Conservation (phyloP, 2,329 filamentous ascomycete species). For the Penicillium sp. region DNA sequence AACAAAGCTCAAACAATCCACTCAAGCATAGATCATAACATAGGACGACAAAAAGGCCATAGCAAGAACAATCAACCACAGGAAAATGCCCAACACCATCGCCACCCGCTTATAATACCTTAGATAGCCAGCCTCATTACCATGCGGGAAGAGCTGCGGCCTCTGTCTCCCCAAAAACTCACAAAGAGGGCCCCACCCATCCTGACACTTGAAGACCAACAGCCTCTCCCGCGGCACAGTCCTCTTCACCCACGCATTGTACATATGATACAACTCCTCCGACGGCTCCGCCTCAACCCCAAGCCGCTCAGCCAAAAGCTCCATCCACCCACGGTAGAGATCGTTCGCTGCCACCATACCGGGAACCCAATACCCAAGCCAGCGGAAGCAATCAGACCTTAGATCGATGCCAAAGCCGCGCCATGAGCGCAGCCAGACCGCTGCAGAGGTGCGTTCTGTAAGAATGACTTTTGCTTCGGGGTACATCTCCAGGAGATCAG, state of each 20-base stretch:
- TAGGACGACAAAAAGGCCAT: constrained; percentile 5
- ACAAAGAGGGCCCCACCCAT: constrained; percentile 16
- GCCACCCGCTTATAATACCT: constrained; percentile 18
- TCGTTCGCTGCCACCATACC: constrained; percentile 17
- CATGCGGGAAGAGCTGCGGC: constrained; percentile 16
- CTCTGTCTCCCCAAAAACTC: constrained; percentile 16
- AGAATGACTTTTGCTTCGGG: constrained; percentile 13
- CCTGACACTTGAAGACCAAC: constrained; percentile 20
- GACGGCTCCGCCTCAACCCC: constrained; percentile 15
- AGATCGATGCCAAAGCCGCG: constrained; percentile 16
- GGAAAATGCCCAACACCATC: constrained; percentile 14
- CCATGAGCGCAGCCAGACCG: constrained; percentile 18
- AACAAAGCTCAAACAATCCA: not conserved
- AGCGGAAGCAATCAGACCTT: constrained; percentile 16
- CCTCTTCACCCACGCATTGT: constrained; percentile 14
- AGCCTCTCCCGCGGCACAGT: constrained; percentile 13
- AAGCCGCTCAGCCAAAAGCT: constrained; percentile 8
- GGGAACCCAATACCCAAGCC: constrained; percentile 20
- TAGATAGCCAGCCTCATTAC: constrained; percentile 17
- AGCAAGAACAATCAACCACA: constrained; percentile 12
- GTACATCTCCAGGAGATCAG: constrained; percentile 16
- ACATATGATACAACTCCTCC: constrained; percentile 15
- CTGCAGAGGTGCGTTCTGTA: constrained; percentile 14
- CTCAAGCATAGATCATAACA: constrained; percentile 2
- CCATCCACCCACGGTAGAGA: constrained; percentile 15